phyloP scores from a whole-genome alignment of 257 asterid genomes.

The Eustoma russellianum region DNA sequence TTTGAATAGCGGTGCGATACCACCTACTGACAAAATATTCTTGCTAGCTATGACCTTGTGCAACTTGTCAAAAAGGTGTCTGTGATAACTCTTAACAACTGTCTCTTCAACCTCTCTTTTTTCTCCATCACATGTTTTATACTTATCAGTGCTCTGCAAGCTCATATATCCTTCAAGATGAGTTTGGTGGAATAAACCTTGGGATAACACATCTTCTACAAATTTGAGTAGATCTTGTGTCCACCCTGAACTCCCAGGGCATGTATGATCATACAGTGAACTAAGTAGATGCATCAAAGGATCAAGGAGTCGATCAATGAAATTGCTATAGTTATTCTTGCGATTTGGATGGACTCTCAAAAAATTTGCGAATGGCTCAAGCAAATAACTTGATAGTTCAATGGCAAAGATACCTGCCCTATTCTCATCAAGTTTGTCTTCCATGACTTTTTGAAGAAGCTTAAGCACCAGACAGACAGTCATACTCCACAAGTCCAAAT shows the following conservation, averaged over 20 bases:
- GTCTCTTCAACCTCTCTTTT: conserved; percentile 32
- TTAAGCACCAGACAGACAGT: conserved; percentile 40
- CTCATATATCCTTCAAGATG: conserved; percentile 73
- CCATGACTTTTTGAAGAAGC: conserved; percentile 33
- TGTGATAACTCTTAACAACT: conserved; percentile 74
- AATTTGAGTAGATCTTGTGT: conserved; percentile 30
- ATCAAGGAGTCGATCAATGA: conserved; percentile 70
- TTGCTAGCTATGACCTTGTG: conserved; percentile 53
- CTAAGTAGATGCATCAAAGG: conserved; percentile 53
- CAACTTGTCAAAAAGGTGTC: conserved; percentile 74
- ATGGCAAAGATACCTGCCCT: conserved; percentile 34
- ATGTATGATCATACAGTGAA: conserved; percentile 28
- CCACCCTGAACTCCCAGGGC: conserved; percentile 27
- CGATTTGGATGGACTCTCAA: conserved; percentile 68
- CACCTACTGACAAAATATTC: conserved; percentile 42
- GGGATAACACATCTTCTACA: conserved; percentile 65
- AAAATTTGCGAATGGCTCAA: conserved; percentile 70
- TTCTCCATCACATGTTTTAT: conserved; percentile 36
- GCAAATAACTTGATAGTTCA: conserved; percentile 44
- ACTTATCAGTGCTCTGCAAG: conserved; percentile 46
- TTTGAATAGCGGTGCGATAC: conserved; percentile 66
- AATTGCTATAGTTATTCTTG: conserved; percentile 57
- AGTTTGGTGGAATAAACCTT: conserved; percentile 76
- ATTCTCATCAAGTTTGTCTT: conserved; percentile 32
- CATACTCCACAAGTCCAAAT: conserved; percentile 59